Base-by-base conservation (phyloP, 1,284 basidiomycete genomes). In the Sporisorium sorghi region DNA sequence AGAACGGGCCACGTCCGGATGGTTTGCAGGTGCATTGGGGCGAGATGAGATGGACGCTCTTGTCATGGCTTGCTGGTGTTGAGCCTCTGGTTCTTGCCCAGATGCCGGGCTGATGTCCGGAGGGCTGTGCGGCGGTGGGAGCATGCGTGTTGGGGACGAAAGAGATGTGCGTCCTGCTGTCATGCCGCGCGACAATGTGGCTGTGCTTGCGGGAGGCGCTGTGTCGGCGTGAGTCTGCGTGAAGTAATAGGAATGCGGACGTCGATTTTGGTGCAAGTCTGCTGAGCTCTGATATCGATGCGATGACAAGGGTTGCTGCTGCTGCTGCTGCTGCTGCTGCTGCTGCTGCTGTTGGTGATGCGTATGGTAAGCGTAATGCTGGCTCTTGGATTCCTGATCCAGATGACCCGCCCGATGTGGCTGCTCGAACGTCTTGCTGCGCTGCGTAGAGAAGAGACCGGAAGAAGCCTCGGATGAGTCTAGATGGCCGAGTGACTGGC, bases 21-120 rank as follows among this genome's bases (percentile, higher is more conserved):
- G 33, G 5, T 6, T 33, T 6, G 24, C 19, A 2, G 15, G 33
- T 12, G 43, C 10, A 55, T n/a, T 24, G 3, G 12, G 5, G 5
- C 58, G 56, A 24, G 44, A 17, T 8, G 42, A 10, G n/a, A 37
- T 46, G 2, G 51, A 15, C 7, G 43, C 21, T 42, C 44, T 14
- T 17, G 48, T 17, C 15, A 49, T 12, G 14, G 19, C 17, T 5
- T 47, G 19, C 12, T 30, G 33, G 2, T 37, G 48, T 10, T 40
- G n/a, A 1, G 30, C 19, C 24, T 55, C 52, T 9, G 40, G n/a
- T 14, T 58, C 69, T 2, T 37, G 57, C 14, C 49, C 17, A 0
- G 63, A 59, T 4, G 63, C 35, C 8, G 69, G 52, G 42, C 58
- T 52, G 32, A 62, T 17, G n/a, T 66, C 48, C 4, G 69, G 59